phyloP scores from a whole-genome alignment of 2,329 filamentous ascomycete genomes.

The Dryadomyces quercivorus region DNA sequence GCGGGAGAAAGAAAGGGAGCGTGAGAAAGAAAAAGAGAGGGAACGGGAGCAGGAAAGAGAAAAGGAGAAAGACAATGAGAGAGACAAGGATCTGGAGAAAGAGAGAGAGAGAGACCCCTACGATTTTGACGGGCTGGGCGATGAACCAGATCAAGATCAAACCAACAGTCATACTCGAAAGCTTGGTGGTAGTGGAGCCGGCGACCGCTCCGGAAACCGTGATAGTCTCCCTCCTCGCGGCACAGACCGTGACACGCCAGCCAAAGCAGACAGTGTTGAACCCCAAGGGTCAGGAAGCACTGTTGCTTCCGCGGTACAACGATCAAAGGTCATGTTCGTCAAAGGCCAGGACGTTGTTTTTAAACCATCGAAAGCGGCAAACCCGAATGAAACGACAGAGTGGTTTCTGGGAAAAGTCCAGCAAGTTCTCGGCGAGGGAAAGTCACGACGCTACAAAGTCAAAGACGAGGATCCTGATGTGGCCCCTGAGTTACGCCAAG shows the following conservation, averaged over 20 bases:
- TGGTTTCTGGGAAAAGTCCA: conserved; percentile 73
- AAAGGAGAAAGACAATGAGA: conserved; percentile 1
- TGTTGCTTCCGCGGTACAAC: conserved; percentile 23
- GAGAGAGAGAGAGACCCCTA: conserved; percentile 18
- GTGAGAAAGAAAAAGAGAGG: background rate
- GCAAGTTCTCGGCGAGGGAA: conserved; percentile 62
- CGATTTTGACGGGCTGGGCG: conserved; percentile 29
- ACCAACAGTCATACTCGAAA: conserved; percentile 23
- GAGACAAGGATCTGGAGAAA: conserved; percentile 2
- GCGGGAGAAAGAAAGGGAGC: conserved; percentile 7
- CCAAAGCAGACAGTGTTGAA: conserved; percentile 44
- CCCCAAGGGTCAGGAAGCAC: conserved; percentile 27
- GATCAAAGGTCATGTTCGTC: conserved; percentile 43
- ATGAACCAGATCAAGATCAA: conserved; percentile 29
- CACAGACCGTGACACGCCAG: conserved; percentile 38
- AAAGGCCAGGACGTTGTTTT: conserved; percentile 56
- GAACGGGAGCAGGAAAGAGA: conserved; percentile 1
- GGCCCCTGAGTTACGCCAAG: conserved; percentile 46
- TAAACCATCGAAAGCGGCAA: conserved; percentile 39
- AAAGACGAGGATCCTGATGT: conserved; percentile 67
- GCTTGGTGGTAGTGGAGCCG: conserved; percentile 13
- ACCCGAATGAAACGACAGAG: conserved; percentile 37
- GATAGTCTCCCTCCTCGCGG: conserved; percentile 23
- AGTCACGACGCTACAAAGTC: conserved; percentile 66
- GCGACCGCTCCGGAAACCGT: conserved; percentile 19